Conservation (phyloP, 1,284 basidiomycete genomes). For the Ganoderma boninense region DNA sequence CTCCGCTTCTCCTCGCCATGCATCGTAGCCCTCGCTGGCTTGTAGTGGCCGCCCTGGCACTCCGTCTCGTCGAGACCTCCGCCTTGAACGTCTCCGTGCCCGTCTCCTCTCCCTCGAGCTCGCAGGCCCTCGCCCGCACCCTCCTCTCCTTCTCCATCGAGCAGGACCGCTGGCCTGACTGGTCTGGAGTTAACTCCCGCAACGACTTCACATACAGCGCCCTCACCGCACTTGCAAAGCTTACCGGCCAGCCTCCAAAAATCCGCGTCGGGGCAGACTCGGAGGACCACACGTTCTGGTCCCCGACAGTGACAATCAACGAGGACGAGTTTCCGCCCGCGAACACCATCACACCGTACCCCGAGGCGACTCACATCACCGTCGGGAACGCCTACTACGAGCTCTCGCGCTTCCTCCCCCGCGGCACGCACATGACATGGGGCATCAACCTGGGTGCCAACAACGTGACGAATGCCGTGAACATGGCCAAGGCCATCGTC, state of each 20-base stretch:
- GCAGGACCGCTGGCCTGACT: conserved; percentile 71
- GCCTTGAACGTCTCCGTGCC: conserved; percentile 34
- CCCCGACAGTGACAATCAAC: conserved; percentile 43
- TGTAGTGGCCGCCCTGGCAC: neutral
- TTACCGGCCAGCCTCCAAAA: conserved; percentile 59
- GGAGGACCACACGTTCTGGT: conserved; percentile 59
- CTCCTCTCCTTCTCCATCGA: conserved; percentile 71
- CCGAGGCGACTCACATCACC: conserved; percentile 62
- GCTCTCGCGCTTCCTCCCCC: conserved; percentile 60
- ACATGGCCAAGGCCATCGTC: conserved; percentile 62
- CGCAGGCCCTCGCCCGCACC: conserved; percentile 38
- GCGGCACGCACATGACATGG: conserved; percentile 66
- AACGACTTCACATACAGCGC: conserved; percentile 67
- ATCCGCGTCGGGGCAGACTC: conserved; percentile 70
- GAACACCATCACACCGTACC: conserved; percentile 61
- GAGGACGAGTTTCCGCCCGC: conserved; percentile 53
- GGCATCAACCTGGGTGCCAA: conserved; percentile 69
- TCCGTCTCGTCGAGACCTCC: neutral
- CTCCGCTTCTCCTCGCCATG: neutral
- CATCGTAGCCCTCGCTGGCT: neutral
- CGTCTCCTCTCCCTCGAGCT: conserved; percentile 24
- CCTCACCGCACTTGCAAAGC: conserved; percentile 57
- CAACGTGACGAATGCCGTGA: conserved; percentile 40
- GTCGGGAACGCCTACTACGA: conserved; percentile 66
- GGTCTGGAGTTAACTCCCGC: conserved; percentile 56